Evolutionary conservation across 306 rosid species (phyloP).

Genomic region (Acacia acuminata): DNA sequence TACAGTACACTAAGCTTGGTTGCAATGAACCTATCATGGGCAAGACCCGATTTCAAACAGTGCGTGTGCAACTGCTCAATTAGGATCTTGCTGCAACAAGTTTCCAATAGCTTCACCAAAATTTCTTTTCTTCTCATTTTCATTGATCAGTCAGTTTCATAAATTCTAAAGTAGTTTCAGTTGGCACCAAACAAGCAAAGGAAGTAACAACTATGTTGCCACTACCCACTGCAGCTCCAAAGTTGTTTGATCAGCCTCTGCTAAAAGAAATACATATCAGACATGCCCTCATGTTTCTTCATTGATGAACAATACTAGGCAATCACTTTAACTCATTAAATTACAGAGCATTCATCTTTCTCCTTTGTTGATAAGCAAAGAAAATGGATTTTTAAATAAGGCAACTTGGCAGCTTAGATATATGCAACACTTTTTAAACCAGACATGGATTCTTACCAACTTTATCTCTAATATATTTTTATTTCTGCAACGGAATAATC

Average conservation of each 20-base stretch:
- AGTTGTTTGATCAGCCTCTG: not conserved
- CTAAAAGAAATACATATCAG: not conserved
- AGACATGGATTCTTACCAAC: not conserved
- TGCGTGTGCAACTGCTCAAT: slow-evolving; percentile 52
- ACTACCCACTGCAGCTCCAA: not conserved
- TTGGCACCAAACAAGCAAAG: not conserved
- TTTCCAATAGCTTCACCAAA: slow-evolving; percentile 48
- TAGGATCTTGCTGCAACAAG: slow-evolving; percentile 40
- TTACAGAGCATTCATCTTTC: not conserved
- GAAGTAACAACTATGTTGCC: not conserved
- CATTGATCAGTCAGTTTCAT: slow-evolving; percentile 3
- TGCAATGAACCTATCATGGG: slow-evolving; percentile 60
- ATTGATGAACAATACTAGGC: not conserved
- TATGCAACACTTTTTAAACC: not conserved
- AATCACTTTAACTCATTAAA: not conserved
- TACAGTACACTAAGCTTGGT: slow-evolving; percentile 58
- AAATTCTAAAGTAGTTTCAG: not conserved
- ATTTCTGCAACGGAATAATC: not conserved
- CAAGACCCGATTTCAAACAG: slow-evolving; percentile 52
- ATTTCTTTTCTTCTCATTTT: slow-evolving; percentile 54
- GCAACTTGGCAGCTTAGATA: not conserved
- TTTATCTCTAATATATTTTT: not conserved
- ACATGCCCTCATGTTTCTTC: not conserved
- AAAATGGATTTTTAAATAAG: not conserved
- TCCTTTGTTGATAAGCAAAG: not conserved